Evolutionary conservation across 2,329 filamentous ascomycete species (phyloP).

Genomic region (Chaetomium globosum): DNA sequence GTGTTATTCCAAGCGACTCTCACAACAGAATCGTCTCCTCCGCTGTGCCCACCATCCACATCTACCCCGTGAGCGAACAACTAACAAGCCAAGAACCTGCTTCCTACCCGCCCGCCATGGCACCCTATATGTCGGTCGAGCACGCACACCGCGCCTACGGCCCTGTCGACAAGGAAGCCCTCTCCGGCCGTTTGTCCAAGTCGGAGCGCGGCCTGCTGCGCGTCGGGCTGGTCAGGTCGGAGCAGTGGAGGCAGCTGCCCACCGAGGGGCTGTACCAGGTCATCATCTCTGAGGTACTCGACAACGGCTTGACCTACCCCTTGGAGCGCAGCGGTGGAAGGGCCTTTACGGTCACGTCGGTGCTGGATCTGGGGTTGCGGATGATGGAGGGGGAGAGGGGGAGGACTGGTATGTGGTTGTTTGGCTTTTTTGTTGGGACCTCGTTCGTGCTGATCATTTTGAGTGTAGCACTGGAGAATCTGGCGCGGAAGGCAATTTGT

Average conservation of each 20-base stretch:
- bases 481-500: conserved; percentile 28
- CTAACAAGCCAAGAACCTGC: not conserved
- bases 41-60: not conserved
- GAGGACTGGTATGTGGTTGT: conserved; percentile 23
- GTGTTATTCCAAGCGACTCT: not conserved
- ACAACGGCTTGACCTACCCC: conserved; percentile 22
- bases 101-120: conserved; percentile 13
- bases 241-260: conserved; percentile 23
- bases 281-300: conserved; percentile 31
- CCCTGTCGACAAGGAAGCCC: conserved; percentile 20
- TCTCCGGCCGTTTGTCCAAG: conserved; percentile 9
- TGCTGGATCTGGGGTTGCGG: conserved; percentile 32
- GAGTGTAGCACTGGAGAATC: conserved; percentile 25
- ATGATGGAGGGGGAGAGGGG: conserved; percentile 32
- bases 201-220: conserved; percentile 21
- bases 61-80: not conserved
- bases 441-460: not conserved
- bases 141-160: conserved; percentile 24
- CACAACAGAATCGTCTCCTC: not conserved
- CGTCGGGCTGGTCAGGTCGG: conserved; percentile 19
- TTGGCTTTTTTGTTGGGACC: not conserved
- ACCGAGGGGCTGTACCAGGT: conserved; percentile 32
- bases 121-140: conserved; percentile 24
- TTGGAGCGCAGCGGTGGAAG: conserved; percentile 30
- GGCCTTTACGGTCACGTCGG: conserved; percentile 29